These are phyloP conservation scores for Corylus avellana DNA, from an alignment of 306 rosid genomes.

Conservation along the genomic window DNA sequence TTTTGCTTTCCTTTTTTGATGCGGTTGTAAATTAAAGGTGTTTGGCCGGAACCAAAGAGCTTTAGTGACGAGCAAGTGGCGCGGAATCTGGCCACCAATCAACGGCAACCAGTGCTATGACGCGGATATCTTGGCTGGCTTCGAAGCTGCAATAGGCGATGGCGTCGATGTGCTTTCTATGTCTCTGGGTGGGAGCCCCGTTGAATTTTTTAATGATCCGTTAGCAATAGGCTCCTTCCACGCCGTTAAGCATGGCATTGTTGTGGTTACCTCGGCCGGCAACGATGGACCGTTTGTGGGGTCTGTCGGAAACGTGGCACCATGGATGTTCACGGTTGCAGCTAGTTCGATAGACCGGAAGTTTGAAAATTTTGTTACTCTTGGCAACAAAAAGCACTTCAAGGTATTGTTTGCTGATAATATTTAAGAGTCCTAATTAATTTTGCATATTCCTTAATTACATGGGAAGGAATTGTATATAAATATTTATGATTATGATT, in stretches of 20 bases:
- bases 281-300: slow-evolving; percentile 54
- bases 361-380: slow-evolving; percentile 39
- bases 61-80: too few species aligned
- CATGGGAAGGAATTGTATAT: background rate
- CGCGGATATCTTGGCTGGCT: slow-evolving; percentile 59
- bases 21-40: too few species aligned
- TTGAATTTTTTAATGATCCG: slow-evolving; percentile 31
- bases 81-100: slow-evolving; percentile 17
- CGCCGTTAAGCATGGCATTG: slow-evolving; percentile 44
- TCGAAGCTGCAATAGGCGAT: slow-evolving; percentile 68
- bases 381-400: slow-evolving; percentile 30
- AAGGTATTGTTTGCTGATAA: background rate
- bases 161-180: slow-evolving; percentile 64
- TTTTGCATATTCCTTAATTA: background rate
- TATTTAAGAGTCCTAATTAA: too few species aligned
- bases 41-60: too few species aligned
- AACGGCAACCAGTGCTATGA: slow-evolving; percentile 39
- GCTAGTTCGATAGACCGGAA: slow-evolving; percentile 68
- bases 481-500: background rate
- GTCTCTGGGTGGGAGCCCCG: slow-evolving; percentile 34
- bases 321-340: slow-evolving; percentile 71
- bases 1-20: too few species aligned
- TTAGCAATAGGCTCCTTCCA: slow-evolving; percentile 60
- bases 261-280: slow-evolving; percentile 58
- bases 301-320: slow-evolving; percentile 56